phyloP scores from a whole-genome alignment of 2,329 filamentous ascomycete genomes.

The Orbilia oligospora region DNA sequence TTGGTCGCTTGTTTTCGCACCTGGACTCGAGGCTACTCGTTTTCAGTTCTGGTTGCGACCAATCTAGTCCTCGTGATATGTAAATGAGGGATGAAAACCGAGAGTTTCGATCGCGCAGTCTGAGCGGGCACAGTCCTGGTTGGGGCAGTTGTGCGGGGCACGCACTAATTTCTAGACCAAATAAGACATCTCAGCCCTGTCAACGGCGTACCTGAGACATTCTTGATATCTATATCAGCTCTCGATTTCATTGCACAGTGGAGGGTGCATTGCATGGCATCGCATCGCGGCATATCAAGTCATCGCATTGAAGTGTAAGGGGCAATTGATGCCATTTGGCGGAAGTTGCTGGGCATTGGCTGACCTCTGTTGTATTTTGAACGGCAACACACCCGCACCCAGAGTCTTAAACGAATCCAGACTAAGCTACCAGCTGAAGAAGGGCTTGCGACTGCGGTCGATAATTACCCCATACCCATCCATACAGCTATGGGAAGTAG shows the following conservation, averaged over 20 bases:
- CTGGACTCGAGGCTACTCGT: too few relatives aligned
- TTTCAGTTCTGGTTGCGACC: too few relatives aligned
- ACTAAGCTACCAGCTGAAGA: background rate
- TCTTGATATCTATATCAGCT: conserved; percentile 10
- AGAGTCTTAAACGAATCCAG: conserved; percentile 8
- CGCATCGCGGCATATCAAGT: conserved; percentile 4
- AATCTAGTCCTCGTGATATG: conserved; percentile 11
- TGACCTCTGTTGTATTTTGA: conserved; percentile 6
- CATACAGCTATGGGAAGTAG: too few relatives aligned
- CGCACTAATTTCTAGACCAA: too few relatives aligned
- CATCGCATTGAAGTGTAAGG: conserved; percentile 5
- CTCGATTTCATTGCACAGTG: too few relatives aligned
- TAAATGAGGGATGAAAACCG: background rate
- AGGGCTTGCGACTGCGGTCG: conserved; percentile 9
- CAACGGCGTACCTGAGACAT: conserved; percentile 11
- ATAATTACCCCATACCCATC: conserved; percentile 10
- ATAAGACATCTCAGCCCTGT: conserved; percentile 8
- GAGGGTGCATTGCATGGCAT: background rate
- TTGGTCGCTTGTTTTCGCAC: too few relatives aligned
- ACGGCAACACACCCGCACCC: conserved; percentile 10
- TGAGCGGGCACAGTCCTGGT: conserved; percentile 1
- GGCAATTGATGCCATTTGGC: background rate
- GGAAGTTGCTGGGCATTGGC: too few relatives aligned
- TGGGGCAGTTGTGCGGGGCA: conserved; percentile 1
- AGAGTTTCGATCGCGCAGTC: conserved; percentile 2